A percentile compares a stretch with the other conserved stretches of the same genome.
phyloP scores from a whole-genome alignment of 2,329 filamentous ascomycete genomes.

The Coccinonectria pachysandricola region DNA sequence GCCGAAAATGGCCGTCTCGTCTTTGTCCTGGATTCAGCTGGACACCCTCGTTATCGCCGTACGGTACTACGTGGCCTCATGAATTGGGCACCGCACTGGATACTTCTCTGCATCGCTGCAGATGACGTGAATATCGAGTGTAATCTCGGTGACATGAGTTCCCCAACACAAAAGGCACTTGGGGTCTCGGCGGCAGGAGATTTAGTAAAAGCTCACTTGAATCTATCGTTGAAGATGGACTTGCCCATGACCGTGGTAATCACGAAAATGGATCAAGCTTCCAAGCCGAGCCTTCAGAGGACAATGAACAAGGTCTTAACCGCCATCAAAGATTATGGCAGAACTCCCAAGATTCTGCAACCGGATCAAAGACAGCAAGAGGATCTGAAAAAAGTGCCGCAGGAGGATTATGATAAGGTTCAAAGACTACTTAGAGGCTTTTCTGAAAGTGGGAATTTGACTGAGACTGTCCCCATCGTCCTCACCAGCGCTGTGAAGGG shows the following conservation, averaged over 20 bases:
- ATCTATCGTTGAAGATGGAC: conserved; percentile 71
- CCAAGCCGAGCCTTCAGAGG: conserved; percentile 56
- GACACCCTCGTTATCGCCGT: conserved; percentile 77
- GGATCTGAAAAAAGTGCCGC: conserved; percentile 47
- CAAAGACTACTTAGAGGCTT: conserved; percentile 44
- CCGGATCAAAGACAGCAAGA: conserved; percentile 37
- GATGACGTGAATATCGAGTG: conserved; percentile 49
- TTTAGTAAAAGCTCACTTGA: conserved; percentile 68
- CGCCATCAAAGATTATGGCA: conserved; percentile 63
- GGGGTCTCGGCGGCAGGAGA: conserved; percentile 49
- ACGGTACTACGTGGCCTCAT: conserved; percentile 85
- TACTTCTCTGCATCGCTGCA: conserved; percentile 75
- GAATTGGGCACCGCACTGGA: conserved; percentile 94
- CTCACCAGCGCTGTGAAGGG: conserved; percentile 82
- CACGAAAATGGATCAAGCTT: conserved; percentile 84
- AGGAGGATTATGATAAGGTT: conserved; percentile 47
- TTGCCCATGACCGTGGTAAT: conserved; percentile 73
- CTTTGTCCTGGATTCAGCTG: conserved; percentile 85
- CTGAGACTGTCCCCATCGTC: conserved; percentile 65
- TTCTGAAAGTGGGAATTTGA: conserved; percentile 28
- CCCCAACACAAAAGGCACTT: conserved; percentile 40
- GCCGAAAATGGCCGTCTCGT: conserved; percentile 66
- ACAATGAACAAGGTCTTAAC: conserved; percentile 67
- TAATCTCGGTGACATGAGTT: conserved; percentile 28
- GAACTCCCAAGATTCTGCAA: conserved; percentile 64